Conservation (phyloP, 805 yeast species). For the Myxozyma sirexii region DNA sequence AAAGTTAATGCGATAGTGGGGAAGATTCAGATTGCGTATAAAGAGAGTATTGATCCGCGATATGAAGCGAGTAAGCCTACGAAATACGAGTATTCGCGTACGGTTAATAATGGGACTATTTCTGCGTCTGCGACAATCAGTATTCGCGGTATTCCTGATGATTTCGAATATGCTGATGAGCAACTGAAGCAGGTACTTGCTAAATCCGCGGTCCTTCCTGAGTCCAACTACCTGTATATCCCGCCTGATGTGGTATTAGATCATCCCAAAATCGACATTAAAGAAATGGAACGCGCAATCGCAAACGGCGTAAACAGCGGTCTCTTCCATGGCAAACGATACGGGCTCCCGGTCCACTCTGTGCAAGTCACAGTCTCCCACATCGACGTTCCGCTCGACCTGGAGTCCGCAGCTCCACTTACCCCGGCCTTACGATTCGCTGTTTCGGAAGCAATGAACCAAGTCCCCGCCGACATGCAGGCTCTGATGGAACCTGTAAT, state of each 20-base stretch:
- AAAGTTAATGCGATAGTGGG: constrained; percentile 81
- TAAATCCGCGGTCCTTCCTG: constrained; percentile 17
- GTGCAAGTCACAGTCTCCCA: constrained; percentile 55
- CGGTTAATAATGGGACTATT: constrained; percentile 37
- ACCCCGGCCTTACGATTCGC: constrained; percentile 53
- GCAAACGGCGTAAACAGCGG: constrained; percentile 45
- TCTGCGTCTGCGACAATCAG: constrained; percentile 40
- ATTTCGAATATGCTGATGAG: constrained; percentile 44
- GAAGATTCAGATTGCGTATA: constrained; percentile 84
- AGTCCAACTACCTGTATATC: constrained; percentile 25
- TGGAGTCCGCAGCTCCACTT: constrained; percentile 44
- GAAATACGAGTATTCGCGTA: constrained; percentile 29
- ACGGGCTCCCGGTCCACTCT: constrained; percentile 59
- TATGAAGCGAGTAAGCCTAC: constrained; percentile 35
- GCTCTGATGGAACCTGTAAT: constrained; percentile 84
- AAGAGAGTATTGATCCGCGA: constrained; percentile 58
- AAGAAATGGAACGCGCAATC: constrained; percentile 40
- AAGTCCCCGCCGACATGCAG: constrained; percentile 41
- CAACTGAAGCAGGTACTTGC: constrained; percentile 47
- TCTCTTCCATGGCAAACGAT: constrained; percentile 48
- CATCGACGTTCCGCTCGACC: constrained; percentile 60
- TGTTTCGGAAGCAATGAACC: constrained; percentile 45
- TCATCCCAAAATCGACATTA: constrained; percentile 39
- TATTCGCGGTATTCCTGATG: constrained; percentile 39
- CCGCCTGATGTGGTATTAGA: constrained; percentile 15